Percentiles rank a stretch among this genome's conserved stretches.
phyloP scores from a whole-genome alignment of 306 rosid genomes.

The Quercus wislizeni region DNA sequence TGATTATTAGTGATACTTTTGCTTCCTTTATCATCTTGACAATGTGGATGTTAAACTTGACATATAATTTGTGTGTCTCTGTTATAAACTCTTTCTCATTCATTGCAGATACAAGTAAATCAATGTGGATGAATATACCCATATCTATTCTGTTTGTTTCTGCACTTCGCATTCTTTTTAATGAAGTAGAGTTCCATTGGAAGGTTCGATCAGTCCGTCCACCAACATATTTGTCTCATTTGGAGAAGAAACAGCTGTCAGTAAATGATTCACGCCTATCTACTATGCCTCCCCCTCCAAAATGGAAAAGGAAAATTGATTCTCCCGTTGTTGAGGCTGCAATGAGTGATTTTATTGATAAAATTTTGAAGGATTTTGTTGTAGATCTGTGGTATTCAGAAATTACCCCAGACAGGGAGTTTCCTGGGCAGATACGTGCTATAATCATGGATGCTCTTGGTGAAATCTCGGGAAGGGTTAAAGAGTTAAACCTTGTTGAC shows the following conservation, averaged over 20 bases:
- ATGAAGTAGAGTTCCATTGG: conserved; percentile 71
- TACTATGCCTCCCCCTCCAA: conserved; percentile 40
- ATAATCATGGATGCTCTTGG: conserved; percentile 90
- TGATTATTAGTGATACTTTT: not conserved
- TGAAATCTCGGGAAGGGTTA: conserved; percentile 73
- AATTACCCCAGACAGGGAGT: conserved; percentile 85
- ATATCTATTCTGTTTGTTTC: conserved; percentile 66
- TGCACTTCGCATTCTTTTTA: conserved; percentile 64
- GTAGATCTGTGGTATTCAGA: conserved; percentile 84
- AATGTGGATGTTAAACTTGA: not conserved
- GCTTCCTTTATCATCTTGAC: not conserved
- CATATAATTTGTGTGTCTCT: not conserved
- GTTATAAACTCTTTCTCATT: not conserved
- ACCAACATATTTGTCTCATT: conserved; percentile 67
- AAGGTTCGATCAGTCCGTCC: conserved; percentile 54
- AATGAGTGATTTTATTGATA: conserved; percentile 61
- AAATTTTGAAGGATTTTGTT: conserved; percentile 86
- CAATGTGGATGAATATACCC: conserved; percentile 96
- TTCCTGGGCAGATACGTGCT: conserved; percentile 67
- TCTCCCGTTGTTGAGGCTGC: conserved; percentile 85
- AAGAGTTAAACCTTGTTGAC: conserved; percentile 84
- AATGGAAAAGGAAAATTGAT: conserved; percentile 84
- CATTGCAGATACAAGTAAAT: conserved; percentile 82
- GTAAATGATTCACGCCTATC: conserved; percentile 71
- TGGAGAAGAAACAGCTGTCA: conserved; percentile 85